These are phyloP conservation scores for Fragaria vesca DNA, from an alignment of 306 rosid genomes.

Conservation along the genomic window DNA sequence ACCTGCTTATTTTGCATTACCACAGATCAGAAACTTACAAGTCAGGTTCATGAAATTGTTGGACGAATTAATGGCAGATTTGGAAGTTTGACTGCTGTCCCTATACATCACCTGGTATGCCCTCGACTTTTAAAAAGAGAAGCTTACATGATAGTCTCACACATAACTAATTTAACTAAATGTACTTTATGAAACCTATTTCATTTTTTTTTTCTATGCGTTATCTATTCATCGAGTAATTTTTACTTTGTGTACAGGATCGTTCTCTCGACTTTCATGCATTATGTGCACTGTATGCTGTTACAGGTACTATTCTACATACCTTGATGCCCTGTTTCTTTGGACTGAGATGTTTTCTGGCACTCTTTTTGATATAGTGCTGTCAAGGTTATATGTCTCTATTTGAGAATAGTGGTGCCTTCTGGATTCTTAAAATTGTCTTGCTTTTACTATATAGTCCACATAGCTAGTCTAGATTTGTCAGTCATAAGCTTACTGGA, in stretches of 20 bases:
- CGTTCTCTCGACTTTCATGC: conserved; percentile 74
- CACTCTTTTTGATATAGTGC: neutral
- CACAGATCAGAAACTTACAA: conserved; percentile 89
- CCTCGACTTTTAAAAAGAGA: neutral
- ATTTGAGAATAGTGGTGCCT: neutral
- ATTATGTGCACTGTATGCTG: conserved; percentile 73
- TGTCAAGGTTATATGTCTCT: neutral
- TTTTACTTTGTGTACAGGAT: conserved; percentile 52
- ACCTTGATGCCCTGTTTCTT: conserved; percentile 2
- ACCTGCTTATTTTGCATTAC: conserved; percentile 32
- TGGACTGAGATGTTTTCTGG: neutral
- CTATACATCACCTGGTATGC: conserved; percentile 84
- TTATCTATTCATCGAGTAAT: neutral
- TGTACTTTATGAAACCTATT: neutral
- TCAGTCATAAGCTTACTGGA: neutral
- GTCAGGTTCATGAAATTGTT: conserved; percentile 96
- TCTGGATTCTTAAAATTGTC: neutral
- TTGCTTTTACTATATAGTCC: neutral
- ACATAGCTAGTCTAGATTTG: neutral
- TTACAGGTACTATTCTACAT: conserved; percentile 60
- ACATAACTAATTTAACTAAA: neutral
- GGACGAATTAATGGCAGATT: conserved; percentile 92
- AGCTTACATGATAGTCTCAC: neutral
- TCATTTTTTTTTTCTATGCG: neutral
- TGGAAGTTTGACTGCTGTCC: conserved; percentile 75